These are phyloP conservation scores for Lathyrus oleraceus DNA, from an alignment of 306 rosid genomes.

Conservation along the genomic window DNA sequence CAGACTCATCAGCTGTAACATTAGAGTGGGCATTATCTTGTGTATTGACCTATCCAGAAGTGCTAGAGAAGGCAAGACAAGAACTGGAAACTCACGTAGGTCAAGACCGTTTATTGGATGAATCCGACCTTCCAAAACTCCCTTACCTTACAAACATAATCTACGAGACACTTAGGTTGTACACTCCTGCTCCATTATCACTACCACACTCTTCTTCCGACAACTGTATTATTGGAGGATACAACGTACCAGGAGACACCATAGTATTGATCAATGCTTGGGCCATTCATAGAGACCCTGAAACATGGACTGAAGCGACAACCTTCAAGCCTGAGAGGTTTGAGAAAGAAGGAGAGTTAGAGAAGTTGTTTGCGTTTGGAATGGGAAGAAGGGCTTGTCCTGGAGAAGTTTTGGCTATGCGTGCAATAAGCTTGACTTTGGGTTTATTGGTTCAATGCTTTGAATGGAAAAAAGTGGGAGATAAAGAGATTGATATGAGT, in stretches of 20 bases:
- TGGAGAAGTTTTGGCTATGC: constrained; percentile 22
- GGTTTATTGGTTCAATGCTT: constrained; percentile 35
- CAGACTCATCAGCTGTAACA: constrained; percentile 49
- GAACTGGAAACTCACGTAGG: constrained; percentile 47
- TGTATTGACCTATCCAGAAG: constrained; percentile 41
- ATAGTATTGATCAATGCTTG: constrained; percentile 55
- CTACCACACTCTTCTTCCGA: constrained; percentile 46
- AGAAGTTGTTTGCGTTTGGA: constrained; percentile 33
- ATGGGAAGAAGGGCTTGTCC: constrained; percentile 38
- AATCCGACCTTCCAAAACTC: constrained; percentile 45
- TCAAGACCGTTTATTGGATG: constrained; percentile 40
- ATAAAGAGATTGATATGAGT: constrained; percentile 14
- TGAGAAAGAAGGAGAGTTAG: constrained; percentile 29
- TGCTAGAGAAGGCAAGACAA: constrained; percentile 36
- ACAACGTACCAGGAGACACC: constrained; percentile 42
- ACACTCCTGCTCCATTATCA: constrained; percentile 45
- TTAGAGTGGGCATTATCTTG: constrained; percentile 43
- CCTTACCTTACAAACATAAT: constrained; percentile 48
- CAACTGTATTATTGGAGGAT: constrained; percentile 46
- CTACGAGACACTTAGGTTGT: constrained; percentile 49
- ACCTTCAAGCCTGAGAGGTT: constrained; percentile 44
- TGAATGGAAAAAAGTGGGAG: constrained; percentile 24
- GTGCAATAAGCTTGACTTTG: neutral
- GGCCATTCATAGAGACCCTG: constrained; percentile 60
- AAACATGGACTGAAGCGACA: constrained; percentile 39